phyloP scores from a whole-genome alignment of 2,329 filamentous ascomycete species.

The Cladosporium phlei region DNA sequence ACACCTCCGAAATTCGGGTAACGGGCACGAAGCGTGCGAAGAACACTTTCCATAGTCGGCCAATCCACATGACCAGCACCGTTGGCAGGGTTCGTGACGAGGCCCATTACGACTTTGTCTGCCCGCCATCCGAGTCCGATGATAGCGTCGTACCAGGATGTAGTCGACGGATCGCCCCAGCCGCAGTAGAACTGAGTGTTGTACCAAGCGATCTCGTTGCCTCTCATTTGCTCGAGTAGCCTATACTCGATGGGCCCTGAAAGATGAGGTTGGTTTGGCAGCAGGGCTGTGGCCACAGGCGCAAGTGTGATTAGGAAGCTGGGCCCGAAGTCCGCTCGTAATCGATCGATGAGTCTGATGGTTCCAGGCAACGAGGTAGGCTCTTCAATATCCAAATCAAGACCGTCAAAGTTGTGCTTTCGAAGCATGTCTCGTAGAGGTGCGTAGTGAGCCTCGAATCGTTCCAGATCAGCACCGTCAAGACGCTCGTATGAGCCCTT shows the following conservation, averaged over 20 bases:
- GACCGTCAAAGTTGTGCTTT: conserved; percentile 58
- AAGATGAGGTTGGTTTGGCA: conserved; percentile 55
- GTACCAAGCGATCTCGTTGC: conserved; percentile 71
- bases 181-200: conserved; percentile 93
- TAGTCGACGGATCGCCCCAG: conserved; percentile 64
- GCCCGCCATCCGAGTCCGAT: conserved; percentile 65
- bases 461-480: conserved; percentile 51
- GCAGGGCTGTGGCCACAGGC: conserved; percentile 71
- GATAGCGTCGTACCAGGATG: conserved; percentile 49
- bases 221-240: conserved; percentile 63
- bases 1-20: conserved; percentile 76
- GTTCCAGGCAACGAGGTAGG: conserved; percentile 62
- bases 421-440: conserved; percentile 64
- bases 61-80: conserved; percentile 60
- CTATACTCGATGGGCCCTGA: conserved; percentile 75
- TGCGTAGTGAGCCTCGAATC: conserved; percentile 69
- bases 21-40: conserved; percentile 53
- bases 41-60: conserved; percentile 51
- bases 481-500: conserved; percentile 64
- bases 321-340: conserved; percentile 60
- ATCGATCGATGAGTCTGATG: conserved; percentile 45
- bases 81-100: conserved; percentile 74
- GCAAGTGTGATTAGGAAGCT: conserved; percentile 74
- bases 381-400: conserved; percentile 81
- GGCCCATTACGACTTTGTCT: conserved; percentile 69